Base-by-base conservation (phyloP, 495 filamentous ascomycete genomes). In the Jackrogersella multiformis region DNA sequence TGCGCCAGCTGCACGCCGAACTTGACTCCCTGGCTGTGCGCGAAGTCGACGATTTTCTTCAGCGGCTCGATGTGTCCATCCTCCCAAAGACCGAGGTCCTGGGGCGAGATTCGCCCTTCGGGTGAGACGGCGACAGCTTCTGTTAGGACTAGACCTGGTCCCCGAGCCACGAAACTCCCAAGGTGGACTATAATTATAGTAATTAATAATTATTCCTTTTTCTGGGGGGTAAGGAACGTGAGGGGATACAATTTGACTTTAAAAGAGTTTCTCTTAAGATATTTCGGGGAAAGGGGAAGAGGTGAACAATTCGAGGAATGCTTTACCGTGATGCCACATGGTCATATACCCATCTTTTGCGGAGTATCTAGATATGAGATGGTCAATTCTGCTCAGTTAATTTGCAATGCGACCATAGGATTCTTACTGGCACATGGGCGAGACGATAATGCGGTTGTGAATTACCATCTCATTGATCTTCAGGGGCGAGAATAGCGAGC, bases 1-100 rank as follows among this genome's bases (percentile, higher is more conserved):
- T 95, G 92, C 12, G 79, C 89, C 5, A 94, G 74, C 77, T 95
- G 92, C 61, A 94, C 87, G 41, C 82, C 90, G 44, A 91, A 86
- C 66, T 88, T 87, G 74, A 89, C 88, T 70, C 79, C 78, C 73
- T 91, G 89, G 53, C 80, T 84, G 75, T 94, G 88, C 2, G 84
- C 86, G 66, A 93, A 92, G 41, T 92, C 88, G 24, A 87, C 79
- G 51, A 90, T 80, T 15, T 83, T 76, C 64, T 80, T 82, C 56
- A 93, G 66, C 1, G 82, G 84, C 23, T 78, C 86, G 66, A 92
- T 86, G 60, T 93, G 92, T 0, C 79, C 81, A 72, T 94, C 91
- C 45, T 86, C 80, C 91, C 91, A 95, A 15, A 94, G 73, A 5
- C 92, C 91, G 2, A 80, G 72, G 67, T 89, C 87, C 61, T 91